Conservation (phyloP, 441 rosid species). For the Flueggea neowawraea region DNA sequence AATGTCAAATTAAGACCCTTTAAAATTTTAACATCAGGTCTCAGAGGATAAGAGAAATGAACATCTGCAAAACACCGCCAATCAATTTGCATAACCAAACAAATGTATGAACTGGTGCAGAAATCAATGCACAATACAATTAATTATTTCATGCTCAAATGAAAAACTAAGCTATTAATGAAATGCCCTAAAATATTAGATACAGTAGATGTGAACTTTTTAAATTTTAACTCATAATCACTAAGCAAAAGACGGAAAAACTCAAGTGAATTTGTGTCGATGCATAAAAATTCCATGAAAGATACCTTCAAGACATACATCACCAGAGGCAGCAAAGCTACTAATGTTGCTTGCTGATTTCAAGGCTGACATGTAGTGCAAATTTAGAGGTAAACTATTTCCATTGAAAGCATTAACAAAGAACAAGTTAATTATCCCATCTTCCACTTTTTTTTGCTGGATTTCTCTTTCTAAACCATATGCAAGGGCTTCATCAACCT, state of each 20-base stretch:
- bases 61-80: slow-evolving; percentile 49
- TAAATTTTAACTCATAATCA: background rate
- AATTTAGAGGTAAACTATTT: slow-evolving; percentile 31
- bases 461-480: slow-evolving; percentile 85
- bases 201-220: background rate
- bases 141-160: too few species aligned
- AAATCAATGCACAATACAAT: too few species aligned
- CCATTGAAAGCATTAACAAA: slow-evolving; percentile 44
- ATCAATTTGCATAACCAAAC: too few species aligned
- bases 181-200: too few species aligned
- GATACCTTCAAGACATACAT: slow-evolving; percentile 79
- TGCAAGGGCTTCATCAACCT: slow-evolving; percentile 89
- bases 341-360: slow-evolving; percentile 54
- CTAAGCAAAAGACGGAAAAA: background rate
- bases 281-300: slow-evolving; percentile 6
- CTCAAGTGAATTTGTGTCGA: background rate
- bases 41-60: slow-evolving; percentile 81
- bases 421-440: slow-evolving; percentile 57
- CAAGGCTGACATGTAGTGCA: slow-evolving; percentile 68
- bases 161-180: too few species aligned
- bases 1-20: slow-evolving; percentile 67
- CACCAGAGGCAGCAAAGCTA: slow-evolving; percentile 73
- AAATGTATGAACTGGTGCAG: too few species aligned
- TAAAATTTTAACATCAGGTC: slow-evolving; percentile 76
- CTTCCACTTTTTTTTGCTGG: slow-evolving; percentile 41